Evolutionary conservation across 768 basidiomycete species (phyloP), one percentile per base, ranked within the genome.

Genomic region (Harrya chromipes): DNA sequence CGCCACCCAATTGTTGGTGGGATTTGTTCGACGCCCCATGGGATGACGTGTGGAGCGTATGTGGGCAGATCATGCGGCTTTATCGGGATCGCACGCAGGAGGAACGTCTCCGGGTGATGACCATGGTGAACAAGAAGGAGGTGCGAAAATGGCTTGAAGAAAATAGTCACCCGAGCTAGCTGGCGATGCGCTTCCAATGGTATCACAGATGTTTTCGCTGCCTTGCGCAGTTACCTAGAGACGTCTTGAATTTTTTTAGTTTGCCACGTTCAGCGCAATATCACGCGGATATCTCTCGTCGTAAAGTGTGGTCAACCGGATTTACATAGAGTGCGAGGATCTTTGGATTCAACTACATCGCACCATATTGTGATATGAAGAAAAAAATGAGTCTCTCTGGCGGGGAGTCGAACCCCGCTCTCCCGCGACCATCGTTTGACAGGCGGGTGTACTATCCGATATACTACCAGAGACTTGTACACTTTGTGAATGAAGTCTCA

Each of bases 21-120:
- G 83, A 88, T 38, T 74, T 98, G 6, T 99, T 99, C 61, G 97
- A 98, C 63, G 89, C 91, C 0, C 75, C 82, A 0, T 90, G 84
- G 82, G 90, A 93, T 46, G 94, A 97, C 59, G 76, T 97, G 23
- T 87, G 87, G 84, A 82, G 76, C 57, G 83, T 94, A 8, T 85
- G 85, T 52, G 92, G 90, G n/a, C 77, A 79, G 58, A 79, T 95
- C 43, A 88, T 90, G 87, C 76, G 85, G 35, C 70, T 97, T 4
- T 97, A 89, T 64, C 76, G 83, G 4, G 63, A 73, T 41, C 74
- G 84, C 43, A 73, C 67, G 10, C 64, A 56, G 19, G 68, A 70
- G 41, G 73, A 76, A 21, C 78, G 75, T 47, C 69, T 74, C 47
- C 74, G 80, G 26, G 66, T 83, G 40, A 74, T 82, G 46, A 60